These are phyloP conservation scores for Scheffersomyces insectosa DNA, from an alignment of 1,139 yeast species.

Conservation along the genomic window DNA sequence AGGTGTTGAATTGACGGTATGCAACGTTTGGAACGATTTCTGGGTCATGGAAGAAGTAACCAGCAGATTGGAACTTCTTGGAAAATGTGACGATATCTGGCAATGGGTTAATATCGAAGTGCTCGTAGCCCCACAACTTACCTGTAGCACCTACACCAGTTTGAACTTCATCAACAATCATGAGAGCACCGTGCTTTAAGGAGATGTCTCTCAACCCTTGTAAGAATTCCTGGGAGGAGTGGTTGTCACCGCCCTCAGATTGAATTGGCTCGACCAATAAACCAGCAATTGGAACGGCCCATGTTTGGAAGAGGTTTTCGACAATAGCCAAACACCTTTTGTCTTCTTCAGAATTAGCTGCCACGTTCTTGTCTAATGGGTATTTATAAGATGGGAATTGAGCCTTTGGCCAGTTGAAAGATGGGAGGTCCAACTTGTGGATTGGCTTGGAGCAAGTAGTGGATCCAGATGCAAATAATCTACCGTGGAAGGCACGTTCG, in stretches of 20 bases:
- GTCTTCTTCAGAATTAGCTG: slow-evolving; percentile 64
- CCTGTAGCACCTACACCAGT: slow-evolving; percentile 90
- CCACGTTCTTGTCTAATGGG: slow-evolving; percentile 61
- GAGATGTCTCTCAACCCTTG: slow-evolving; percentile 76
- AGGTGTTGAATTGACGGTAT: slow-evolving; percentile 85
- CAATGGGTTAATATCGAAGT: slow-evolving; percentile 68
- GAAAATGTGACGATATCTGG: slow-evolving; percentile 85
- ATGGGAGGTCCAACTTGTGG: slow-evolving; percentile 81
- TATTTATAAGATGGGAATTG: slow-evolving; percentile 74
- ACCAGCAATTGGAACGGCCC: slow-evolving; percentile 73
- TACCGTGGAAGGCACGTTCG: slow-evolving; percentile 78
- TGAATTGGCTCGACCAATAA: slow-evolving; percentile 79
- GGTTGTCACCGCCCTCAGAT: slow-evolving; percentile 89
- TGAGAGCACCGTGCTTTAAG: slow-evolving; percentile 61
- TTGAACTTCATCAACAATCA: slow-evolving; percentile 83
- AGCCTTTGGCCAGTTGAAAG: slow-evolving; percentile 87
- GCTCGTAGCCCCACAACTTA: slow-evolving; percentile 83
- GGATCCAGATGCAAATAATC: slow-evolving; percentile 77
- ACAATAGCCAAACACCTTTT: slow-evolving; percentile 61
- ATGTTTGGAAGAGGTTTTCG: slow-evolving; percentile 55
- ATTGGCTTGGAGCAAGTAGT: slow-evolving; percentile 81
- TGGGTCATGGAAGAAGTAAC: slow-evolving; percentile 74
- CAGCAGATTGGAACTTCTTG: slow-evolving; percentile 85
- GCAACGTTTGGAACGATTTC: slow-evolving; percentile 69
- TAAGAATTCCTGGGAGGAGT: slow-evolving; percentile 73